These are phyloP conservation scores for Aspergillus flavus DNA, from an alignment of 2,329 filamentous ascomycete species.

Conservation along the genomic window DNA sequence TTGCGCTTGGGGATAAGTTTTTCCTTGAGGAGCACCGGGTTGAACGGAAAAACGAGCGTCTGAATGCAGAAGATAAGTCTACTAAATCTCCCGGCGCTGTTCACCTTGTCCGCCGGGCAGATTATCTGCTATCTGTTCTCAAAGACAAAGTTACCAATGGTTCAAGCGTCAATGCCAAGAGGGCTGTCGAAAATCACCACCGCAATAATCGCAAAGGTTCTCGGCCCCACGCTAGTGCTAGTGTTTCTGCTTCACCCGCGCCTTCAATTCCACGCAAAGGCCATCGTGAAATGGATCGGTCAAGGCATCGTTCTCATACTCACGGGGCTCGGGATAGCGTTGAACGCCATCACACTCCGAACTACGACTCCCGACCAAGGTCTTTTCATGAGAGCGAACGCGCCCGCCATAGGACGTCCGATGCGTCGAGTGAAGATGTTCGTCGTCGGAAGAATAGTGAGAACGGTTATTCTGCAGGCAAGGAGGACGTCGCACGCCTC, in stretches of 20 bases:
- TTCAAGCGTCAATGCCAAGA: conserved; percentile 65
- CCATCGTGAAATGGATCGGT: conserved; percentile 45
- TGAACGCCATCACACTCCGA: conserved; percentile 48
- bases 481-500: conserved; percentile 45
- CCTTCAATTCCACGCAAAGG: conserved; percentile 45
- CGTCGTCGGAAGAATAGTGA: conserved; percentile 42
- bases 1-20: conserved; percentile 85
- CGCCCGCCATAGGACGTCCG: conserved; percentile 34
- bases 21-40: conserved; percentile 98
- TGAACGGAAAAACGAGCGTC: conserved; percentile 90
- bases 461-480: conserved; percentile 34
- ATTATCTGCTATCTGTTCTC: conserved; percentile 93
- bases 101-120: conserved; percentile 89
- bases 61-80: conserved; percentile 59
- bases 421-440: conserved; percentile 38
- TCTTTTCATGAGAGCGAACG: conserved; percentile 38
- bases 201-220: conserved; percentile 82
- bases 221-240: conserved; percentile 37
- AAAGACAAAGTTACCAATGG: conserved; percentile 80
- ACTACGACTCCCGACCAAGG: conserved; percentile 40
- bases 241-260: conserved; percentile 50
- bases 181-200: conserved; percentile 87
- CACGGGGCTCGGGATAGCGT: conserved; percentile 45
- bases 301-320: conserved; percentile 44
- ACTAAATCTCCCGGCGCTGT: conserved; percentile 92